phyloP scores from a whole-genome alignment of 148 eudicot genomes.

The Pouteria glomerata region DNA sequence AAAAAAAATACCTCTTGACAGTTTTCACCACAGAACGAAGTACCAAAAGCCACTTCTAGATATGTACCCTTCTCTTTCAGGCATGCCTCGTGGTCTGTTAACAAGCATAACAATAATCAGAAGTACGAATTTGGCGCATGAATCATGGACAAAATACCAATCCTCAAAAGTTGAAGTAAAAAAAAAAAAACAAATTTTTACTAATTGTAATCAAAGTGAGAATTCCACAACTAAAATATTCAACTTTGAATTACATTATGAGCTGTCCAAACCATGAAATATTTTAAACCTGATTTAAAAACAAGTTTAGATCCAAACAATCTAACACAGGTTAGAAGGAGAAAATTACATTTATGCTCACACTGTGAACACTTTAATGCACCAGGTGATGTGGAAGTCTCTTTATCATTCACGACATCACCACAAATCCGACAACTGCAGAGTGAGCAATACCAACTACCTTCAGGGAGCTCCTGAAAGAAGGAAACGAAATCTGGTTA shows the following conservation, averaged over 20 bases:
- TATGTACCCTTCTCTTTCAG: constrained; percentile 28
- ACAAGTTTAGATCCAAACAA: not conserved
- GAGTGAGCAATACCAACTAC: constrained; percentile 80
- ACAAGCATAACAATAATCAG: constrained; percentile 26
- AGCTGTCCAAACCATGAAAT: constrained; percentile 2
- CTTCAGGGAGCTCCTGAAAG: constrained; percentile 87
- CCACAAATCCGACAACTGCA: constrained; percentile 82
- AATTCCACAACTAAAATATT: constrained; percentile 2
- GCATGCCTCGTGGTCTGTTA: constrained; percentile 75
- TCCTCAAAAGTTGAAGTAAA: too few species aligned
- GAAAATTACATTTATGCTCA: constrained; percentile 63
- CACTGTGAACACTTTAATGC: constrained; percentile 73
- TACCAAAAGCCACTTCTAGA: constrained; percentile 29
- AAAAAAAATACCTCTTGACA: constrained; percentile 59
- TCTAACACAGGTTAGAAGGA: constrained; percentile 13
- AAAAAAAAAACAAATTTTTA: not conserved
- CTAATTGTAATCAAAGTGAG: not conserved
- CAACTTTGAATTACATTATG: not conserved
- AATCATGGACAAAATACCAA: too few species aligned
- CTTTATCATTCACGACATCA: constrained; percentile 47
- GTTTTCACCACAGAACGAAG: constrained; percentile 70
- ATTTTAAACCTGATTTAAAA: not conserved
- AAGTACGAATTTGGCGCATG: too few species aligned
- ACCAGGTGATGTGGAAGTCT: constrained; percentile 26
- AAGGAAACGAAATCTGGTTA: constrained; percentile 19